Base-by-base conservation (phyloP, 2,329 filamentous ascomycete species). In the Tolypocladium tropicale region DNA sequence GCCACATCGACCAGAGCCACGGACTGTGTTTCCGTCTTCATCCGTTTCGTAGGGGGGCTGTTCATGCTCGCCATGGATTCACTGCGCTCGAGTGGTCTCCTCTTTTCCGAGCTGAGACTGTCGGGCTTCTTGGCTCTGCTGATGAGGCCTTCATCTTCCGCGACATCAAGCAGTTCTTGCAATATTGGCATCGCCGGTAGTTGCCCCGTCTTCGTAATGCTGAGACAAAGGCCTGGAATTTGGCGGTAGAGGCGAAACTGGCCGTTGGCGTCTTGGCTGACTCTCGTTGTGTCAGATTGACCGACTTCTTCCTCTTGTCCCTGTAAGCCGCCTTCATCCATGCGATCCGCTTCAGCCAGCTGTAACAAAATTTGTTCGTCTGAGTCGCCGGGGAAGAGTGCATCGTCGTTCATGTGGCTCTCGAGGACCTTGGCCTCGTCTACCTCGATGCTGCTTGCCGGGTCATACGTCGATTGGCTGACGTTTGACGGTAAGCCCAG, bases 381-480 rank as follows among this genome's bases (percentile, higher is more conserved):
- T 1, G 76, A 80, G 57, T 83, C 80, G 34, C 77, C 74, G 1
- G 73, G 69, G 54, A 76, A 77, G n/a, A 73, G 62, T 7, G 75
- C 73, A 25, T 78, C 74, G n/a, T 79, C 72, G 1, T 76, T 74
- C 48, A 77, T 68, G n/a, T 75, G 70, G 32, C 71, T 63, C 55
- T 73, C 68, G 9, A 77, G 68, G 30, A 85, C 81, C 25, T 76
- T 78, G 33, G 74, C 73, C 62, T 90, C 85, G 61, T 92, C 85
- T 6, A 90, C 83, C 25, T 85, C 75, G 48, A 86, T 76, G 58
- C 75, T 80, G 58, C 71, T 75, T 9, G 67, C 49, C 2, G 70
- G 70, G 52, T 74, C 59, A 2, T 18, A 23, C 7, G 51, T 51
- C 36, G 56, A 56, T 7, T 60, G 58, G 16, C 71, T 64, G 32